phyloP scores from a whole-genome alignment of 2,329 filamentous ascomycete species.

The Sordariomycetes sp. region DNA sequence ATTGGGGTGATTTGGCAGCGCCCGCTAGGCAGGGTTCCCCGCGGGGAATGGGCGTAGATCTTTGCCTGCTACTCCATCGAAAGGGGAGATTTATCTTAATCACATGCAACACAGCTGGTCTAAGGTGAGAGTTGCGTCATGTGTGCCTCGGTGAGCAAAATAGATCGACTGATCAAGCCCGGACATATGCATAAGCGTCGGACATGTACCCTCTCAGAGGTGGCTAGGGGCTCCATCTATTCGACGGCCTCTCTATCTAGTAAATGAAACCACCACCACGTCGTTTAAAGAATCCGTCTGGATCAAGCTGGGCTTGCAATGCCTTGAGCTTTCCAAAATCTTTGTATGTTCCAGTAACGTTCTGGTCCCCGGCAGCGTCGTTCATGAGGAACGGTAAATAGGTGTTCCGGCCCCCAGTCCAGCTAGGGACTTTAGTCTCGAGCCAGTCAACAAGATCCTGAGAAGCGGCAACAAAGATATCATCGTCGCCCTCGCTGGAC shows the following conservation, averaged over 20 bases:
- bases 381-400: slow-evolving; percentile 23
- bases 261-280: slow-evolving; percentile 16
- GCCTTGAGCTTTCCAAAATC: slow-evolving; percentile 17
- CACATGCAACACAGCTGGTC: too few relatives aligned
- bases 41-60: too few relatives aligned
- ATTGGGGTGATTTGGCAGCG: too few relatives aligned
- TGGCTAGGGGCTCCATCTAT: background rate
- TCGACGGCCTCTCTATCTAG: slow-evolving; percentile 1
- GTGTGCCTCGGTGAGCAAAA: too few relatives aligned
- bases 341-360: slow-evolving; percentile 16
- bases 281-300: slow-evolving; percentile 14
- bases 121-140: too few relatives aligned
- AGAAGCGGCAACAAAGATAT: slow-evolving; percentile 10
- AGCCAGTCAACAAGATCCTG: slow-evolving; percentile 10
- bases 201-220: too few relatives aligned
- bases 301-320: slow-evolving; percentile 19
- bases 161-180: too few relatives aligned
- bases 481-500: slow-evolving; percentile 9
- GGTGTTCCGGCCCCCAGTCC: slow-evolving; percentile 9
- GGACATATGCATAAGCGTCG: too few relatives aligned
- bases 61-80: too few relatives aligned
- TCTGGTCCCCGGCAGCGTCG: slow-evolving; percentile 22
- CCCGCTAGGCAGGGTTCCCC: too few relatives aligned
- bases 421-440: slow-evolving; percentile 10
- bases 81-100: too few relatives aligned